A percentile compares a stretch with the other conserved stretches of the same genome.
Evolutionary conservation across 2,329 filamentous ascomycete species (phyloP).

Genomic region (Colletotrichum gloeosporioides): DNA sequence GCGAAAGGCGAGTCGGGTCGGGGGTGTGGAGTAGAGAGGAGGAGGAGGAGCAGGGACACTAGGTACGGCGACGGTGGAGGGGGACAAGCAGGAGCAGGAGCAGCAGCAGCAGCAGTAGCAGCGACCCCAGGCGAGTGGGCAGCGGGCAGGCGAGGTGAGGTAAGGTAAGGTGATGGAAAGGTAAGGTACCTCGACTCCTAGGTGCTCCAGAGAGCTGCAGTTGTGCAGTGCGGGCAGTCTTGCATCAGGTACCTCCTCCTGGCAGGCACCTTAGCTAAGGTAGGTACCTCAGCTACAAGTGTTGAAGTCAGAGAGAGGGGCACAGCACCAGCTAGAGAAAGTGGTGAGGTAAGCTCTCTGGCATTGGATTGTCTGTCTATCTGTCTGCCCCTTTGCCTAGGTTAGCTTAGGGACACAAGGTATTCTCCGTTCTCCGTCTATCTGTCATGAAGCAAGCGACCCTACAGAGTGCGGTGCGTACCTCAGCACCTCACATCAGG

Average conservation of each 20-base stretch:
- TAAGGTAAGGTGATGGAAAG: neutral
- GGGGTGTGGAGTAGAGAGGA: slow-evolving; percentile 15
- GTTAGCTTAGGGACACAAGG: neutral
- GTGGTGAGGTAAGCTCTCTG: neutral
- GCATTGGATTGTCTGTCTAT: neutral
- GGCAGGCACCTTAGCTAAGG: neutral
- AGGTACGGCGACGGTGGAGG: slow-evolving; percentile 4
- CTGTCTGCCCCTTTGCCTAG: neutral
- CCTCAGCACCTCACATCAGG: neutral
- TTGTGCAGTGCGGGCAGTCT: neutral
- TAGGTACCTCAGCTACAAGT: neutral
- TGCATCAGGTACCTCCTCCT: neutral
- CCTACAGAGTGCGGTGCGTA: neutral
- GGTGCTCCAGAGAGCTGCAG: neutral
- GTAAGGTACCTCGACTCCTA: neutral
- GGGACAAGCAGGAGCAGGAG: neutral
- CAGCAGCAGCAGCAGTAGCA: neutral
- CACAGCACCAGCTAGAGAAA: neutral
- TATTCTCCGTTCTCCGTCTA: neutral
- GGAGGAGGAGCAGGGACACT: slow-evolving; percentile 5
- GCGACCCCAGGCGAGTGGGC: neutral
- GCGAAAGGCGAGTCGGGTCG: slow-evolving; percentile 20
- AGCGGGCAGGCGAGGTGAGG: neutral
- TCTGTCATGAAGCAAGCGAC: neutral
- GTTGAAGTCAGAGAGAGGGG: neutral